phyloP scores from a whole-genome alignment of 1,284 basidiomycete genomes.

The Peniophora sp. region DNA sequence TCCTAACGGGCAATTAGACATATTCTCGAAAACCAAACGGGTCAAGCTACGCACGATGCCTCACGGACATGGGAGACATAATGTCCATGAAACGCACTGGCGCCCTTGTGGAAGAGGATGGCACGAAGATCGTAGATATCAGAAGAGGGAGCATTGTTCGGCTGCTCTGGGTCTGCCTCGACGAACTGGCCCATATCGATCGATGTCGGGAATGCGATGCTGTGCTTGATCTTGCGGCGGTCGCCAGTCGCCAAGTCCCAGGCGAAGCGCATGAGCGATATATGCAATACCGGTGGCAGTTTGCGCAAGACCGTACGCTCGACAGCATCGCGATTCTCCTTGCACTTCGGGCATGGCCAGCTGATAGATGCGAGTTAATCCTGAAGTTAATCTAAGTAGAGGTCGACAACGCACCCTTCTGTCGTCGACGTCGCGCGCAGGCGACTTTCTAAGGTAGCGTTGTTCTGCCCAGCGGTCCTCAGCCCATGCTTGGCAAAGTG shows the following conservation, averaged over 20 bases:
- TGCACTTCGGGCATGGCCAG: constrained; percentile 72
- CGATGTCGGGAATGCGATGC: constrained; percentile 62
- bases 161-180: constrained; percentile 14
- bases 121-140: constrained; percentile 73
- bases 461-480: constrained; percentile 41
- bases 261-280: constrained; percentile 84
- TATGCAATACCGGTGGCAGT: constrained; percentile 81
- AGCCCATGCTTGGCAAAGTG: neutral
- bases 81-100: constrained; percentile 86
- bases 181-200: constrained; percentile 72
- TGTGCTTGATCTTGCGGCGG: constrained; percentile 78
- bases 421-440: constrained; percentile 52
- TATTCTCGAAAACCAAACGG: neutral
- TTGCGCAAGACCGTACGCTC: constrained; percentile 61
- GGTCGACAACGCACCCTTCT: no score
- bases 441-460: constrained; percentile 64
- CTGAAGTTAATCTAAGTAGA: no score
- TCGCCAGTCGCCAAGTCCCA: constrained; percentile 73
- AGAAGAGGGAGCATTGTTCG: no score
- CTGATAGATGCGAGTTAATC: constrained; percentile 34
- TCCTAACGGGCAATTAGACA: constrained; percentile 29
- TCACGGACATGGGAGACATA: constrained; percentile 88
- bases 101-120: constrained; percentile 78
- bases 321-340: constrained; percentile 62
- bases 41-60: constrained; percentile 42